Base-by-base conservation (phyloP, 768 basidiomycete genomes). In the Clitopilus hobsonii region DNA sequence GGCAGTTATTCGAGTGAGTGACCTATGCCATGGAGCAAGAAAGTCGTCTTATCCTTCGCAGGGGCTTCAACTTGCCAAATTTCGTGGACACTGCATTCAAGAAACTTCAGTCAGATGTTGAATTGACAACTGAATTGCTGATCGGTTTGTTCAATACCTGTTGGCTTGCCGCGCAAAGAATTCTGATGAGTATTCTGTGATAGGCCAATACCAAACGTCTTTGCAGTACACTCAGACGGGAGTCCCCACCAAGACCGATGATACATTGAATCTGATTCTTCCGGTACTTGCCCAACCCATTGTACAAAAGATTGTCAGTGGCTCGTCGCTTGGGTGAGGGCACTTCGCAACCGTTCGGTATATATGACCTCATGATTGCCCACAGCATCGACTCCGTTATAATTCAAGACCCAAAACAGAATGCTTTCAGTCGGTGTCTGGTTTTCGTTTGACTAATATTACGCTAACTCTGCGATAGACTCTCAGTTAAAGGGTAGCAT, bases 221-320 rank as follows among this genome's bases (percentile, higher is more conserved):
- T 66, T 91, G 53, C 68, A 77, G n/a, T 88, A 85, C 62, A 76
- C 74, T 5, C 88, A 91, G 61, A 60, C 62, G 24, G 66, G 65
- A 38, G 76, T 91, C 16, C 76, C 81, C 1, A 85, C 81, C 16
- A 63, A 68, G 23, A 89, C 88, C 0, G 88, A 89, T 62, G 63
- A 75, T 16, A 82, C 74, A 41, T 71, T 90, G 54, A 73, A 86
- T 58, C 66, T 86, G 29, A 81, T 90, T 52, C 72, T 91, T 5
- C 88, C 87, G 5, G 63, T 86, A 38, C 77, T 91, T 55, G 88
- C 88, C 0, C 74, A 81, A 52, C 88, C 88, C 3, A 88, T 91
- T 54, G 88, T 90, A 5, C 86, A 89, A 65, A 82, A 80, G 57
- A 77, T 90, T 54, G 85, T 90, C 38, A 73, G 77, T 5, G 81